Base-by-base conservation (phyloP, 768 basidiomycete genomes). In the Collybia sordida region DNA sequence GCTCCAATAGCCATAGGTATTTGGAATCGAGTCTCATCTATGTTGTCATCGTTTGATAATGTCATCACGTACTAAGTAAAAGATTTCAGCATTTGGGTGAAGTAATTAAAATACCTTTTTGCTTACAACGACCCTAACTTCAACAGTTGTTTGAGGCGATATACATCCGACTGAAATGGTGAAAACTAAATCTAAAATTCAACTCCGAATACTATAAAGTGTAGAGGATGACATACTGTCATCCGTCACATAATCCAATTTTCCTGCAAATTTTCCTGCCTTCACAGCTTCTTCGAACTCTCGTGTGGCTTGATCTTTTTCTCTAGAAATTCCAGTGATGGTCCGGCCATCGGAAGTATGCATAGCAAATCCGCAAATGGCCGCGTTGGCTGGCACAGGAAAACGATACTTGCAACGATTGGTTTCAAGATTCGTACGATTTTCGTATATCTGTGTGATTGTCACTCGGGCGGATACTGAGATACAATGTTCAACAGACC, bases 151-250 rank as follows among this genome's bases (percentile, higher is more conserved):
- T 1, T 54, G 52, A 0, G 76, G 65, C 22, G 78, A 77, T 44
- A 84, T 72, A 0, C 77, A 74, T 9, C 82, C 82, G 3, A 84
- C 56, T 3, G 82, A 83, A 31, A 84, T 79, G 0, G 74, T 79
- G 57, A 83, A 82, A 46, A 81, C 82, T 84, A 39, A 31, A 54
- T 31, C 22, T 22, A 11, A 42, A 42, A 3, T 17, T 42, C 11
- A 31, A 42, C n/a, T n/a, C 5, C 19, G 21, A 21, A 18, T 11
- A 45, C 21, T 18, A 45, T 14, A 12, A 7, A 15, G n/a, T 34
- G 38, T 9, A 22, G 38, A 42, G 17, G 21, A 3, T 24, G 8
- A 59, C 79, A 59, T 40, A 82, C 82, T 67, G 48, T 83, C 82
- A 46, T 79, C 77, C 0, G 76, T 71, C 3, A 77, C 77, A 57